phyloP scores from a whole-genome alignment of 2,329 filamentous ascomycete species.

The Hypoxylon sp. region DNA sequence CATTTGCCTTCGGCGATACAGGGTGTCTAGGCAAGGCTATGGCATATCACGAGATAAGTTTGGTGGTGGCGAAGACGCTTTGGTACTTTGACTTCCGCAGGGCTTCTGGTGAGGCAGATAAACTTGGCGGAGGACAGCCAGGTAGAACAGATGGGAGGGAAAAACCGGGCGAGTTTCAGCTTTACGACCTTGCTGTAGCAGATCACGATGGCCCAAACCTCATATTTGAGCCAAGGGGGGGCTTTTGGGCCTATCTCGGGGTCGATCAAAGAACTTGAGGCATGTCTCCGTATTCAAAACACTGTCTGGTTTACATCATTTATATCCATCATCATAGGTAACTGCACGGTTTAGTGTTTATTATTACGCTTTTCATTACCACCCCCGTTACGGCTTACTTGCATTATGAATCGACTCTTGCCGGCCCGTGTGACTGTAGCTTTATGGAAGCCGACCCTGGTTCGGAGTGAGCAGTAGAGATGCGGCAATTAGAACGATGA shows the following conservation, averaged over 20 bases:
- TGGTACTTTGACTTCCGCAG: constrained; percentile 17
- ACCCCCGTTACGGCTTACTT: too few relatives aligned
- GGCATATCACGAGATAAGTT: constrained; percentile 9
- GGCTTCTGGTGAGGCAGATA: background rate
- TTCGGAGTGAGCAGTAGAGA: too few relatives aligned
- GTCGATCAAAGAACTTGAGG: background rate
- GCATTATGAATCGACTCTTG: too few relatives aligned
- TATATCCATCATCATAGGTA: too few relatives aligned
- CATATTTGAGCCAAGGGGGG: background rate
- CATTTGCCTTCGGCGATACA: constrained; percentile 1
- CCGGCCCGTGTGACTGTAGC: too few relatives aligned
- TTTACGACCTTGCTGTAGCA: constrained; percentile 1
- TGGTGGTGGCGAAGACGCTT: background rate
- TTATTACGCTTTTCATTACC: too few relatives aligned
- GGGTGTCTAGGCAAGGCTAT: constrained; percentile 11
- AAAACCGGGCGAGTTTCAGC: constrained; percentile 8
- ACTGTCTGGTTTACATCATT: background rate
- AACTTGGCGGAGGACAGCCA: background rate
- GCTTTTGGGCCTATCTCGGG: background rate
- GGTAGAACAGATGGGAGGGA: constrained; percentile 1
- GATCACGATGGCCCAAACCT: constrained; percentile 20
- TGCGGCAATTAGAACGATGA: too few relatives aligned
- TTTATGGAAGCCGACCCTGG: too few relatives aligned
- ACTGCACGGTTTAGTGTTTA: too few relatives aligned
- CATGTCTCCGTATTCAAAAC: background rate